Conservation (phyloP, 495 filamentous ascomycete species). For the Neurospora africana region DNA sequence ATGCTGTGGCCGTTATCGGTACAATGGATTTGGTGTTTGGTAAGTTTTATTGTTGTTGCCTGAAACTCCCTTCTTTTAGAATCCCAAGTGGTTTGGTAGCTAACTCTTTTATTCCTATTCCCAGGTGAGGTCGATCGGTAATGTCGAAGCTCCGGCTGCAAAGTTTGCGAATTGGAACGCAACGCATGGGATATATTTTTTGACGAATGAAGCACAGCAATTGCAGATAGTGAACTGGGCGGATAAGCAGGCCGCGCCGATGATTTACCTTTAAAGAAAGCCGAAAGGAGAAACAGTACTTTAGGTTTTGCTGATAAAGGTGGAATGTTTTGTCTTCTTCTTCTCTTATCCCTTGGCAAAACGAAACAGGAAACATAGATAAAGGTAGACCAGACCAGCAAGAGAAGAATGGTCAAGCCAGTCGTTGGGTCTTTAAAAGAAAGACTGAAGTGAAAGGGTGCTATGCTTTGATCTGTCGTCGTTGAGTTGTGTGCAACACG, state of each 20-base stretch:
- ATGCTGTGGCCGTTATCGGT: constrained; percentile 94
- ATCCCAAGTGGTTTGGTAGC: constrained; percentile 5
- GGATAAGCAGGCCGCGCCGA: not conserved
- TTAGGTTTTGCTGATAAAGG: not conserved
- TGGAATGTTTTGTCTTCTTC: not conserved
- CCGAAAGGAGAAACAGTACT: not conserved
- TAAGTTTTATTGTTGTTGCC: constrained; percentile 17
- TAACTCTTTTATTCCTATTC: not conserved
- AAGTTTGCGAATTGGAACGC: not conserved
- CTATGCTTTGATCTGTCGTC: not conserved
- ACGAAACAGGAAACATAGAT: not conserved
- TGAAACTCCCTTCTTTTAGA: not conserved
- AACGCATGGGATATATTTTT: not conserved
- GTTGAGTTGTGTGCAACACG: too few relatives aligned
- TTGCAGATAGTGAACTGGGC: not conserved
- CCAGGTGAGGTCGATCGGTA: constrained; percentile 43
- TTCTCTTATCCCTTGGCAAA: not conserved
- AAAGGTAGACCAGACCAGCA: not conserved
- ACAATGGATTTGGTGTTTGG: constrained; percentile 77
- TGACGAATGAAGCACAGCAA: not conserved
- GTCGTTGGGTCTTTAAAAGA: not conserved
- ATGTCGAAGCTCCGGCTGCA: constrained; percentile 4
- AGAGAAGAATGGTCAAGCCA: not conserved
- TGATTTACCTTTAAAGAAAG: not conserved
- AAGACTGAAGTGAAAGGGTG: not conserved